A percentile compares a stretch with the other conserved stretches of the same genome.
Conservation (phyloP, 179 eudicot genomes). For the Patellifolia procumbens region DNA sequence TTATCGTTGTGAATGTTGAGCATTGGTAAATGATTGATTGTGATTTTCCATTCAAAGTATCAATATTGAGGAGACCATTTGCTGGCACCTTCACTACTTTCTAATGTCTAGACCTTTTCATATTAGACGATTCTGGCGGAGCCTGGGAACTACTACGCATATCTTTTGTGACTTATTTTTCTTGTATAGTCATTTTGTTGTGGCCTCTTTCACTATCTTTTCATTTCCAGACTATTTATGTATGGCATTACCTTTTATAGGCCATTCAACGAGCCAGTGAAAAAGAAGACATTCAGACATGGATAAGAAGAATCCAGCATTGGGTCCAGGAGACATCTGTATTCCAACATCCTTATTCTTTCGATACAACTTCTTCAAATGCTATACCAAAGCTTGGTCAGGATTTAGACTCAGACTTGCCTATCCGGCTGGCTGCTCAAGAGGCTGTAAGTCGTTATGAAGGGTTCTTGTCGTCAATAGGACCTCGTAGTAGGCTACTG, state of each 20-base stretch:
- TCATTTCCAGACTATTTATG: not conserved
- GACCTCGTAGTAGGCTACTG: conserved; percentile 84
- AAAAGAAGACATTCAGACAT: conserved; percentile 41
- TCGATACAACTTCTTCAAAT: conserved; percentile 41
- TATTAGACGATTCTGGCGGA: not conserved
- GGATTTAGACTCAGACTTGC: conserved; percentile 47
- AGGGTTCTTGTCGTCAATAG: conserved; percentile 78
- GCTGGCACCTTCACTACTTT: not conserved
- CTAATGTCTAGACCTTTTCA: not conserved
- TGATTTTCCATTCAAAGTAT: too few relatives aligned
- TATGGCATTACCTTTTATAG: conserved; percentile 36
- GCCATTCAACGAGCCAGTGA: conserved; percentile 43
- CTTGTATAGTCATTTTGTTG: too few relatives aligned
- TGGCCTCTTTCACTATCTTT: conserved; percentile 3
- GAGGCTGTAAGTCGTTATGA: conserved; percentile 93
- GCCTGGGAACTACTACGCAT: too few relatives aligned
- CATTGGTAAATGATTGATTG: too few relatives aligned
- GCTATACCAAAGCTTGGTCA: conserved; percentile 36
- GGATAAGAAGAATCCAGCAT: conserved; percentile 46
- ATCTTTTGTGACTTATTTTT: not conserved
- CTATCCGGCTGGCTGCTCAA: conserved; percentile 87
- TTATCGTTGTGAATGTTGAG: too few relatives aligned
- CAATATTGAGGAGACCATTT: not conserved
- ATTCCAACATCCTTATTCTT: conserved; percentile 40
- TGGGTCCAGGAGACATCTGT: conserved; percentile 56